Base-by-base conservation (phyloP, 257 asterid genomes). In the Fraxinus pennsylvanica region DNA sequence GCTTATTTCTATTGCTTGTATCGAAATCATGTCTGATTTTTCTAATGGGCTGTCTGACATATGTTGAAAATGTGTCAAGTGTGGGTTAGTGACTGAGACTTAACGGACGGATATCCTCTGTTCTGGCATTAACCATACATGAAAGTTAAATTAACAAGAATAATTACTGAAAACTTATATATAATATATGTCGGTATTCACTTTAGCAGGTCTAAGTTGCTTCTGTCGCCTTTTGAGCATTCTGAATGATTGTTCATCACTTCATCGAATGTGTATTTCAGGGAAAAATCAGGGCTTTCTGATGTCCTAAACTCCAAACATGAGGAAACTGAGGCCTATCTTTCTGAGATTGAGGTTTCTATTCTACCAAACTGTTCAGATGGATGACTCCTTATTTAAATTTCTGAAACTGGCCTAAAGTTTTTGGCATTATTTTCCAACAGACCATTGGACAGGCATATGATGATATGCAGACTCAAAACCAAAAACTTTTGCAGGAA, bases 401-500 rank as follows among this genome's bases (percentile, higher is more conserved):
- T 29, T 71, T 82, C 74, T 75, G 74, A 47, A 72, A 75, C 14
- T 67, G 33, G 79, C 52, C 78, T 76, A 45, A 78, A 72, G 45
- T 38, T 74, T 39, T 74, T 73, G 61, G 22, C 74, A 81, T 80
- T 81, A 73, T 68, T 84, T 75, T 81, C 84, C 73, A 82, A 76
- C 90, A 96, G 99, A 96, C 98, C 47, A 96, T 96, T 81, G 98
- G 97, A 77, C 96, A 91, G 85, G 99, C 97, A 73, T 96, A 96
- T 70, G 99, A 91, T 84, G 99, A 96, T 80, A 93, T 96, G 97
- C 99, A 96, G 82, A 84, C 92, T 82, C 99, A 96, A 81, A 96
- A 93, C 81, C 99, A 96, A 73, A 97, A 96, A 84, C 96, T 93
- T 72, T 88, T 96, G 91, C 97, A 90, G 84, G 96, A 96, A 87